Percentiles rank a stretch among this genome's conserved stretches.
phyloP scores from a whole-genome alignment of 306 rosid species.

The Carpinus viminea region DNA sequence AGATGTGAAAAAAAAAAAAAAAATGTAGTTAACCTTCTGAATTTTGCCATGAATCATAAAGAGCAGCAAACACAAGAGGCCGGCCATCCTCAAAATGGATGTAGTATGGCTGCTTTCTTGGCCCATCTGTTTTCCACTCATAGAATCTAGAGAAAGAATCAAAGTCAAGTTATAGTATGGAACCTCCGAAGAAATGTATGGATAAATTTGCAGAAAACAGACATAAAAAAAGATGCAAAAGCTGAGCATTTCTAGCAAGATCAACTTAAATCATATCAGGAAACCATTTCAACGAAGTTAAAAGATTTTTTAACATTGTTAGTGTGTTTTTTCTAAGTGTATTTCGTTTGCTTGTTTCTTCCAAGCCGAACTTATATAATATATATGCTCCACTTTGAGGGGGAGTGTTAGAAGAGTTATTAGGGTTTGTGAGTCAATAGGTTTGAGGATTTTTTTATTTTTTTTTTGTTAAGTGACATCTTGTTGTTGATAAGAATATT shows the following conservation, averaged over 20 bases:
- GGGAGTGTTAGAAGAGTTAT: too few relatives aligned
- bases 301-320: background rate
- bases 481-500: too few relatives aligned
- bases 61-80: constrained; percentile 86
- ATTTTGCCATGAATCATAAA: constrained; percentile 82
- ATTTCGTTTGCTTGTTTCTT: too few relatives aligned
- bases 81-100: constrained; percentile 81
- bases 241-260: background rate
- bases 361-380: too few relatives aligned
- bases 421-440: too few relatives aligned
- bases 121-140: constrained; percentile 93
- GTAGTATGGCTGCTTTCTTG: constrained; percentile 90
- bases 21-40: constrained; percentile 53
- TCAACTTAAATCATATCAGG: background rate
- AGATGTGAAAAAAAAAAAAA: background rate
- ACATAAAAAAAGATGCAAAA: background rate
- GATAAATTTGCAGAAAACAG: background rate
- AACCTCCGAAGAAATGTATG: background rate
- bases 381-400: too few relatives aligned
- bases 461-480: too few relatives aligned
- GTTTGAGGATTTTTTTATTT: too few relatives aligned
- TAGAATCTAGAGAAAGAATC: constrained; percentile 52
- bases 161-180: background rate
- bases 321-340: too few relatives aligned
- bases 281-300: background rate